Conservation (phyloP, 805 yeast species). For the Saccharomycodes ludwigii region DNA sequence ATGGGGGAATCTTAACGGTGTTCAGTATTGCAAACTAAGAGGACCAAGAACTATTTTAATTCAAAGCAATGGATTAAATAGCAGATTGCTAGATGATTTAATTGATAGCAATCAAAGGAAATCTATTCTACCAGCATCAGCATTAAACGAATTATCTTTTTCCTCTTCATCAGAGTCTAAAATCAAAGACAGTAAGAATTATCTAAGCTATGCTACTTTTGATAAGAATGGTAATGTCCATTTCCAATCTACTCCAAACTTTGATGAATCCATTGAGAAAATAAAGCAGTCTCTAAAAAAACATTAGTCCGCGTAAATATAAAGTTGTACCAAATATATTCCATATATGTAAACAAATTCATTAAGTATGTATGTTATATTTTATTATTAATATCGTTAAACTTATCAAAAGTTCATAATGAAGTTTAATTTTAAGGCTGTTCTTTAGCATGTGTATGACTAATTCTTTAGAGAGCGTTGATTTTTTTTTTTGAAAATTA, state of each 20-base stretch:
- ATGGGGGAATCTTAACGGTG: background rate
- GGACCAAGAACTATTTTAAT: conserved; percentile 25
- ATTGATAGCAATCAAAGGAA: conserved; percentile 3
- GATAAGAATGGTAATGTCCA: conserved; percentile 12
- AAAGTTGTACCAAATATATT: no score
- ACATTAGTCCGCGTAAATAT: no score
- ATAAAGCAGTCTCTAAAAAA: no score
- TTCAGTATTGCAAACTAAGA: conserved; percentile 14
- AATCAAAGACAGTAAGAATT: conserved; percentile 8
- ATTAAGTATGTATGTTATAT: no score
- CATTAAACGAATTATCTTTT: conserved; percentile 6
- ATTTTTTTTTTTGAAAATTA: no score
- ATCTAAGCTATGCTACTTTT: conserved; percentile 15
- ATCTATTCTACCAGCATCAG: conserved; percentile 1
- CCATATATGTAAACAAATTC: no score
- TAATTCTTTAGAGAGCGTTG: no score
- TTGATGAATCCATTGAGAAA: conserved; percentile 5
- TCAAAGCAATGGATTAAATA: conserved; percentile 12
- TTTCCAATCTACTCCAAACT: conserved; percentile 14
- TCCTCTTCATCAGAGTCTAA: conserved; percentile 1
- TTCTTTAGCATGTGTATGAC: no score
- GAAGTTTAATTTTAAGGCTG: no score
- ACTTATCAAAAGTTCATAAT: no score
- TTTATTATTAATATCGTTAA: no score
- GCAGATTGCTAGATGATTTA: background rate